A percentile compares a stretch with the other conserved stretches of the same genome.
Evolutionary conservation across 352 stramenopile species (phyloP).

Genomic region (Albugo candida): DNA sequence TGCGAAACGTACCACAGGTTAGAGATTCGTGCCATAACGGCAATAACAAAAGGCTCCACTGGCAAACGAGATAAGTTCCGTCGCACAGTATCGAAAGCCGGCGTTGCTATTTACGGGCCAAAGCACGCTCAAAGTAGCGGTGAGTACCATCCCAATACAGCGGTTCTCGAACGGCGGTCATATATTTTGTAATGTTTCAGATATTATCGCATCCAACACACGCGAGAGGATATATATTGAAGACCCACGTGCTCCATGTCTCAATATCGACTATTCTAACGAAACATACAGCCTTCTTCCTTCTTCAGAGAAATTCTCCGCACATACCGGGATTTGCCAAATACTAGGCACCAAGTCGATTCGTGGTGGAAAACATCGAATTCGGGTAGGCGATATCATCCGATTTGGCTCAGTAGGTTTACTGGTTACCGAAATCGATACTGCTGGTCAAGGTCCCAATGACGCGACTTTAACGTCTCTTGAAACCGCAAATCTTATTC

Average conservation of each 20-base stretch:
- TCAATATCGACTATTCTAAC: conserved; percentile 78
- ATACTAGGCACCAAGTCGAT: conserved; percentile 77
- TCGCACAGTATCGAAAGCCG: conserved; percentile 68
- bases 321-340: conserved; percentile 72
- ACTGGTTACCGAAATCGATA: conserved; percentile 73
- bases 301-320: conserved; percentile 72
- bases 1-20: conserved; percentile 19
- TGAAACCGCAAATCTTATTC: conserved; percentile 63
- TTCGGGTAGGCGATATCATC: conserved; percentile 62
- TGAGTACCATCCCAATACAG: conserved; percentile 2
- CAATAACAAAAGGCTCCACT: conserved; percentile 62
- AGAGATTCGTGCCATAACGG: conserved; percentile 74
- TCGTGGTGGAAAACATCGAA: conserved; percentile 58
- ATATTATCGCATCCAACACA: conserved; percentile 14
- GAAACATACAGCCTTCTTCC: conserved; percentile 69
- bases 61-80: conserved; percentile 78
- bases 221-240: conserved; percentile 78
- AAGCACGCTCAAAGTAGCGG: conserved; percentile 46
- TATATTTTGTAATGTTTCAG: neutral
- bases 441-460: conserved; percentile 34
- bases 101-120: conserved; percentile 71
- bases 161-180: neutral
- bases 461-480: conserved; percentile 48
- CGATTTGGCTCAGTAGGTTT: conserved; percentile 66
- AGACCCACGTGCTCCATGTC: conserved; percentile 55